phyloP scores from a whole-genome alignment of 495 filamentous ascomycete genomes.

The Cercophora newfieldiana region DNA sequence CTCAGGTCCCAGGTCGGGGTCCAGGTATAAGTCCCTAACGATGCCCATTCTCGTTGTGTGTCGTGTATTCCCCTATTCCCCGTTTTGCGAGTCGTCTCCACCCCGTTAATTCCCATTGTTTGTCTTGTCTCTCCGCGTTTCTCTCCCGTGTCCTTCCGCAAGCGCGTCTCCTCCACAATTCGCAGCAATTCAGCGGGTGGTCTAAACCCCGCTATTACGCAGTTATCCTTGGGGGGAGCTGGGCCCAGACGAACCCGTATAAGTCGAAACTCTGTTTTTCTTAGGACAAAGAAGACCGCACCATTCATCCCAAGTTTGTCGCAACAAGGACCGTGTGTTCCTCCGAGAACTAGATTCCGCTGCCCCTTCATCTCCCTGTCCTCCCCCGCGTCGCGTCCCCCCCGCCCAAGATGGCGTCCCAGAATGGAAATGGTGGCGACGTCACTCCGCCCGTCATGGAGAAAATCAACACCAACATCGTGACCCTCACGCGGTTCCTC shows the following conservation, averaged over 20 bases:
- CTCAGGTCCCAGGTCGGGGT: too few relatives aligned
- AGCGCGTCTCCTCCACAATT: background rate
- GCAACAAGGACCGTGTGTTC: slow-evolving; percentile 2
- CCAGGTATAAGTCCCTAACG: slow-evolving; percentile 11
- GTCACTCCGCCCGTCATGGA: slow-evolving; percentile 35
- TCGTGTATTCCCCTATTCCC: background rate
- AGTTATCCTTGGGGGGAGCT: background rate
- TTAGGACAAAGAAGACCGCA: background rate
- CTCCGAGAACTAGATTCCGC: background rate
- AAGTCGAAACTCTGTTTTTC: slow-evolving; percentile 19
- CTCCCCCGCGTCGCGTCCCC: background rate
- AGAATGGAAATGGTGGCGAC: slow-evolving; percentile 36
- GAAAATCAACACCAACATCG: slow-evolving; percentile 90
- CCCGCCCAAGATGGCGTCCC: slow-evolving; percentile 26
- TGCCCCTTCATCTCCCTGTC: background rate
- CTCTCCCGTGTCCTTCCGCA: slow-evolving; percentile 7
- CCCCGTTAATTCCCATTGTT: slow-evolving; percentile 5
- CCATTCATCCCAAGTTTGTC: background rate
- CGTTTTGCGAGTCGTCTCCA: slow-evolving; percentile 2
- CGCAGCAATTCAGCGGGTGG: slow-evolving; percentile 2
- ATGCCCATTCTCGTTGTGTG: background rate
- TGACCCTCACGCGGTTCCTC: slow-evolving; percentile 92
- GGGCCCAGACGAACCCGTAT: slow-evolving; percentile 6
- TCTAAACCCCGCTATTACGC: slow-evolving; percentile 1
- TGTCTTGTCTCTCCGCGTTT: background rate